Evolutionary conservation across 805 yeast genomes (phyloP).

Genomic region (Yamadazyma ubonensis): DNA sequence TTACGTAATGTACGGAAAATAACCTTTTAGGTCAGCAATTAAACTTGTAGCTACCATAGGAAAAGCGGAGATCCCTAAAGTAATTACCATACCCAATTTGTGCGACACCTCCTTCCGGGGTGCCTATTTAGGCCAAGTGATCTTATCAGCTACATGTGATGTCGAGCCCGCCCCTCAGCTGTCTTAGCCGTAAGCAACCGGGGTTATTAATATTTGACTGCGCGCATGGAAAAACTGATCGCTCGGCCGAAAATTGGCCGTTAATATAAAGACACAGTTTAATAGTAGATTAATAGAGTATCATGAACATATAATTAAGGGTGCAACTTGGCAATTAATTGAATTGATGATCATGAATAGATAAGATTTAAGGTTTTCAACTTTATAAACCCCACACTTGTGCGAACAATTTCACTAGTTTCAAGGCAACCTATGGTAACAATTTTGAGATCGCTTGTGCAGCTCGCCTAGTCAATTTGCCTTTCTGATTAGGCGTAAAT

Average conservation of each 20-base stretch:
- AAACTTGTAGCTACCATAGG: not conserved
- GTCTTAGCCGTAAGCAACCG: not conserved
- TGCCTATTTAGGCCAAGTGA: slow-evolving; percentile 2
- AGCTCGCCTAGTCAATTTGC: not conserved
- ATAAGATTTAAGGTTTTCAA: not conserved
- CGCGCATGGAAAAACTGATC: no score
- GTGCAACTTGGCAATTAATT: not conserved
- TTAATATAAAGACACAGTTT: no score
- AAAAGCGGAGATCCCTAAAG: slow-evolving; percentile 3
- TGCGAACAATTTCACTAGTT: not conserved
- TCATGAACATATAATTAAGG: no score
- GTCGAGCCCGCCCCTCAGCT: not conserved
- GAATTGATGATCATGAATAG: not conserved
- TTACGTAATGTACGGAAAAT: slow-evolving; percentile 2
- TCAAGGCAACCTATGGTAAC: not conserved
- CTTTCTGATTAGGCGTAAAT: slow-evolving; percentile 4
- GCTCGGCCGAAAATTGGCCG: no score
- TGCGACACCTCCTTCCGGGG: slow-evolving; percentile 1
- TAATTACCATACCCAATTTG: slow-evolving; percentile 3
- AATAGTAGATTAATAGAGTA: no score
- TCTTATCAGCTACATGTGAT: not conserved
- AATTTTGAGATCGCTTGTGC: not conserved
- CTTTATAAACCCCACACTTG: not conserved
- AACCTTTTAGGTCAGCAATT: slow-evolving; percentile 1
- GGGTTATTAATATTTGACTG: no score